Percentiles rank a stretch among this genome's conserved stretches.
phyloP scores from a whole-genome alignment of 495 filamentous ascomycete species.

The Letharia lupina region DNA sequence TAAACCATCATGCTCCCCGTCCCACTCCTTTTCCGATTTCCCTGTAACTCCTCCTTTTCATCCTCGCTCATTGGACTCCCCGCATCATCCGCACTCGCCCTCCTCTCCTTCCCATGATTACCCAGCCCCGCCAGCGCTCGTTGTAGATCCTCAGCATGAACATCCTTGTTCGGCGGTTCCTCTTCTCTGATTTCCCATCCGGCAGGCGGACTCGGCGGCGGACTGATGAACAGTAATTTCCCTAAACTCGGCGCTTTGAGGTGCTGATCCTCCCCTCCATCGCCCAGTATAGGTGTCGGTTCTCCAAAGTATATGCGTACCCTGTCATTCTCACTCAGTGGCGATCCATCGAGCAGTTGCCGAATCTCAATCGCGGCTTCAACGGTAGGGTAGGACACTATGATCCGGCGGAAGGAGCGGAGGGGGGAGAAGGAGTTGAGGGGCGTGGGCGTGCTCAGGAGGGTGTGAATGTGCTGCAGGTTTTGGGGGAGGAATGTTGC shows the following conservation, averaged over 20 bases:
- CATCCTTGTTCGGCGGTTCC: conserved; percentile 86
- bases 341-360: conserved; percentile 59
- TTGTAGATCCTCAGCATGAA: conserved; percentile 84
- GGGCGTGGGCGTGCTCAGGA: conserved; percentile 57
- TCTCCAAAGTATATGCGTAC: conserved; percentile 86
- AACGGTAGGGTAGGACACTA: conserved; percentile 73
- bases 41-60: conserved; percentile 36
- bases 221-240: conserved; percentile 95
- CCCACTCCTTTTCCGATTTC: conserved; percentile 37
- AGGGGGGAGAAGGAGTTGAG: conserved; percentile 87
- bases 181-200: conserved; percentile 89
- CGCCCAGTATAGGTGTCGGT: conserved; percentile 53
- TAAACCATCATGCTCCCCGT: conserved; percentile 68
- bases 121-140: conserved; percentile 63
- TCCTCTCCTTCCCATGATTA: conserved; percentile 27
- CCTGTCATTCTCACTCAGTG: conserved; percentile 48
- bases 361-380: conserved; percentile 65
- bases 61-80: conserved; percentile 34
- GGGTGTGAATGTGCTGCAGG: conserved; percentile 63
- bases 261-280: conserved; percentile 57
- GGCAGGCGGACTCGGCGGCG: conserved; percentile 82
- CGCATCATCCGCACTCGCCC: background rate
- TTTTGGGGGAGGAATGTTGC: conserved; percentile 71
- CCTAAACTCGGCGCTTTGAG: conserved; percentile 74
- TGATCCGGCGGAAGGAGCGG: conserved; percentile 83